Percentiles rank a stretch among this genome's conserved stretches.
Conservation (phyloP, 2,329 filamentous ascomycete species). For the Aphanoascus verrucosus region DNA sequence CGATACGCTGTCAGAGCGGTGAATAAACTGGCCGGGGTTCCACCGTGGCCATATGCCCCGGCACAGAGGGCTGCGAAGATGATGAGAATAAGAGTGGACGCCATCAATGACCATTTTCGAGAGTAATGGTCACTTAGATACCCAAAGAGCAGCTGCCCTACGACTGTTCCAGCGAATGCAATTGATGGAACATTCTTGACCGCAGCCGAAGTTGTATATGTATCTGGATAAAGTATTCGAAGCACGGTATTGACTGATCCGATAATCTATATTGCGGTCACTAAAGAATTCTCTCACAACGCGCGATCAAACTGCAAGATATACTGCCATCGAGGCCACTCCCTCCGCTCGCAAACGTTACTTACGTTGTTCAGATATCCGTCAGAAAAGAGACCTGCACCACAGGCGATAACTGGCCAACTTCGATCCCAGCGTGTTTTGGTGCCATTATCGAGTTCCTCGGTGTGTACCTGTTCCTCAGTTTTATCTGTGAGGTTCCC, state of each 20-base stretch:
- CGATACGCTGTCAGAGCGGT: conserved; percentile 70
- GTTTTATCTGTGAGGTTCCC: not conserved
- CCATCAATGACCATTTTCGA: conserved; percentile 67
- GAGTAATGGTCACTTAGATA: conserved; percentile 64
- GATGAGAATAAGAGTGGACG: conserved; percentile 73
- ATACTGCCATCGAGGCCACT: no score
- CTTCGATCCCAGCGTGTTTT: conserved; percentile 44
- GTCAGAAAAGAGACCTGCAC: conserved; percentile 81
- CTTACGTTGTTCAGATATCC: conserved; percentile 80
- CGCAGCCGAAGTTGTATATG: conserved; percentile 59
- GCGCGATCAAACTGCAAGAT: not conserved
- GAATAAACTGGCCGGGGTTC: conserved; percentile 59
- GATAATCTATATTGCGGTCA: conserved; percentile 50
- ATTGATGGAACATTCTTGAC: conserved; percentile 69
- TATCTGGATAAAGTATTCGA: conserved; percentile 52
- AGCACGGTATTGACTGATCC: conserved; percentile 77
- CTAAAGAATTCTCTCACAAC: not conserved
- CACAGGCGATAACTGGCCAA: conserved; percentile 75
- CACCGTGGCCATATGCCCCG: conserved; percentile 64
- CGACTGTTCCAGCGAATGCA: conserved; percentile 42
- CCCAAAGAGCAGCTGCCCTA: conserved; percentile 26
- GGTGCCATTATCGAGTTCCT: conserved; percentile 8
- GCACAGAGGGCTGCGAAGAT: conserved; percentile 71
- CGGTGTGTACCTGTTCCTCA: not conserved
- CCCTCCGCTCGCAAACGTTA: conserved; percentile 4